Conservation (phyloP, 176 grass and related monocot species). For the Ampelocalamus luodianensis region DNA sequence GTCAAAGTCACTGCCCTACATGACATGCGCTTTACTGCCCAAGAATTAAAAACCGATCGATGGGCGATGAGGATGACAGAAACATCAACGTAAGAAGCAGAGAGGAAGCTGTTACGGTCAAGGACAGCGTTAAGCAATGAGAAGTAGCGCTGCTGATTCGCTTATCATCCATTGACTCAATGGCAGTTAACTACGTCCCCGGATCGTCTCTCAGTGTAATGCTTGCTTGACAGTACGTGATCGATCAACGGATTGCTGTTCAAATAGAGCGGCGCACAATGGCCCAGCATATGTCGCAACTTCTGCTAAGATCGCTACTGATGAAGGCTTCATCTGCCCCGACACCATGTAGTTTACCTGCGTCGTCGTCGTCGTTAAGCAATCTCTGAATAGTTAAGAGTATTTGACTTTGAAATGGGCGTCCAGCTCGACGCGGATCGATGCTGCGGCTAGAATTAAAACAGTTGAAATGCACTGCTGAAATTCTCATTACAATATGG, state of each 20-base stretch:
- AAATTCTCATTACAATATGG: not conserved
- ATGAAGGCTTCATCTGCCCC: constrained; percentile 17
- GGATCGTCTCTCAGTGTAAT: constrained; percentile 1
- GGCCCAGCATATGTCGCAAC: too few species aligned
- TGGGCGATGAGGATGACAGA: not conserved
- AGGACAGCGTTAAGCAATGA: not conserved
- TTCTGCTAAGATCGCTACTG: not conserved
- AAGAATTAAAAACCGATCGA: not conserved
- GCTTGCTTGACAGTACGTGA: not conserved
- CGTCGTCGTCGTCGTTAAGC: not conserved
- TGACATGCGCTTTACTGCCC: not conserved
- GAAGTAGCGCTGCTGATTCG: not conserved
- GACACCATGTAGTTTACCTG: too few species aligned
- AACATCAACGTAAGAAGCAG: not conserved
- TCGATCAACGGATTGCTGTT: not conserved
- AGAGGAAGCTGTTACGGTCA: not conserved
- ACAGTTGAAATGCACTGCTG: too few species aligned
- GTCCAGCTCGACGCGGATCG: not conserved
- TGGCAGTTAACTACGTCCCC: not conserved
- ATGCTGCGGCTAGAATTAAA: not conserved
- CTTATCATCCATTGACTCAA: not conserved
- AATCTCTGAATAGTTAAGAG: not conserved
- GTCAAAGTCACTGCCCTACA: not conserved
- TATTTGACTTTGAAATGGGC: not conserved
- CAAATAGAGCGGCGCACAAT: not conserved